A percentile compares a stretch with the other conserved stretches of the same genome.
Conservation (phyloP, 2,329 filamentous ascomycete species). For the Gliomastix tumulicola region DNA sequence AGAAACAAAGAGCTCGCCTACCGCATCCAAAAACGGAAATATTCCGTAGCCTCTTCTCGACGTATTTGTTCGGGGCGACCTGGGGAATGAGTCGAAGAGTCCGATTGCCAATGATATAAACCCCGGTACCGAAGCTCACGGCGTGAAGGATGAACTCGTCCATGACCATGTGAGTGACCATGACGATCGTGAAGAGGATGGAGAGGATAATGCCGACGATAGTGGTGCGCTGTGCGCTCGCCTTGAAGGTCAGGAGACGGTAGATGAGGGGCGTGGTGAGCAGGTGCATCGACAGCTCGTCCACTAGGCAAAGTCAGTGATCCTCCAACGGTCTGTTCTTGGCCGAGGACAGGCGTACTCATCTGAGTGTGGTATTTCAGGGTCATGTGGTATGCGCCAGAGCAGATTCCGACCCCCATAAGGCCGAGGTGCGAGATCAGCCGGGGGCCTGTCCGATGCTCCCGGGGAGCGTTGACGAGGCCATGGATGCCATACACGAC, state of each 20-base stretch:
- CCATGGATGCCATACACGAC: conserved; percentile 30
- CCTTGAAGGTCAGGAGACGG: conserved; percentile 27
- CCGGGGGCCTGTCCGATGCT: conserved; percentile 14
- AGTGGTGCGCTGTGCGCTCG: conserved; percentile 13
- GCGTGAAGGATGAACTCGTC: conserved; percentile 33
- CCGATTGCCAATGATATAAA: conserved; percentile 23
- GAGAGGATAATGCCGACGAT: conserved; percentile 11
- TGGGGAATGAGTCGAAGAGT: conserved; percentile 20
- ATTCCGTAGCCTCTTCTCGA: conserved; percentile 6
- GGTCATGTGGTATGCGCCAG: conserved; percentile 23
- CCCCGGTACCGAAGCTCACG: conserved; percentile 21
- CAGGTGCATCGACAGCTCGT: conserved; percentile 33
- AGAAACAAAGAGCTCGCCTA: too few species aligned
- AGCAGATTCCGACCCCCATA: conserved; percentile 24
- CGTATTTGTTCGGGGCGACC: conserved; percentile 17
- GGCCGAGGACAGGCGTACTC: conserved; percentile 13
- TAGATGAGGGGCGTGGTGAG: conserved; percentile 31
- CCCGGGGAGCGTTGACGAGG: conserved; percentile 12
- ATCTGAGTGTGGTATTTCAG: conserved; percentile 25
- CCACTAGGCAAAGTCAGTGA: conserved; percentile 15
- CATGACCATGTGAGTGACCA: conserved; percentile 33
- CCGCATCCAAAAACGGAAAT: neutral
- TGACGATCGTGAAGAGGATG: conserved; percentile 20
- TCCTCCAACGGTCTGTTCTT: neutral
- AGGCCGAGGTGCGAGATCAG: conserved; percentile 27